A percentile compares a stretch with the other conserved stretches of the same genome.
phyloP scores from a whole-genome alignment of 2,329 filamentous ascomycete species.

The Eutypa lata region DNA sequence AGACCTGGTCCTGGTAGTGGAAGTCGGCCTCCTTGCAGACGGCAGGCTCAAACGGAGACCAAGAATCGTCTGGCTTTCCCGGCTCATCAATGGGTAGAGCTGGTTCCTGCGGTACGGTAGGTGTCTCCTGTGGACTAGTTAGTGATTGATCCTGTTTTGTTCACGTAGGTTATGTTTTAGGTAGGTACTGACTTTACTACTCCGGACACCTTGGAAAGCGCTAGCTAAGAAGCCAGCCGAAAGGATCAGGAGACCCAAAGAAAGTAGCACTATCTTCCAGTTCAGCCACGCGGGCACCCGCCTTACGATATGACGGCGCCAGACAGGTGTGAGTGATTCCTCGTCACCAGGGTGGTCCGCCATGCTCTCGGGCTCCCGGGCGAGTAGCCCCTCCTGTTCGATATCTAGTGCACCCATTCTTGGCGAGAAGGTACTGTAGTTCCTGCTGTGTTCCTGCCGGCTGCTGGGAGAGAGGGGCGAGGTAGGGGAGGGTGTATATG shows the following conservation, averaged over 20 bases:
- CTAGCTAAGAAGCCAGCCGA: constrained; percentile 28
- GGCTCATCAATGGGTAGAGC: constrained; percentile 8
- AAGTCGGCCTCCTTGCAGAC: constrained; percentile 23
- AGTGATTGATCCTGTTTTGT: too few relatives aligned
- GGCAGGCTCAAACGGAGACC: constrained; percentile 14
- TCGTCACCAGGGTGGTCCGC: constrained; percentile 28
- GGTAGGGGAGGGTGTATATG: constrained; percentile 43
- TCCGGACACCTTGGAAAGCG: constrained; percentile 20
- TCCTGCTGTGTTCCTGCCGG: constrained; percentile 18
- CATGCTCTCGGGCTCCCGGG: constrained; percentile 45
- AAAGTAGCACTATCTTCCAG: constrained; percentile 25
- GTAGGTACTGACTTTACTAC: constrained; percentile 17
- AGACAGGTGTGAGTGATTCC: constrained; percentile 17
- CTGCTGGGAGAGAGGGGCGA: constrained; percentile 12
- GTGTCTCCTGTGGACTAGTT: constrained; percentile 15
- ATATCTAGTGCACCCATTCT: constrained; percentile 38
- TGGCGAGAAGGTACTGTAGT: constrained; percentile 43
- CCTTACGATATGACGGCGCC: constrained; percentile 22
- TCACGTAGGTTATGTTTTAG: too few relatives aligned
- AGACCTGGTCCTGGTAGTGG: constrained; percentile 25
- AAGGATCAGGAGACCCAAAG: constrained; percentile 26
- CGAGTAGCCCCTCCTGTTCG: constrained; percentile 43
- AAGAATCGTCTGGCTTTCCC: constrained; percentile 3
- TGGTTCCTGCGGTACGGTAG: constrained; percentile 14
- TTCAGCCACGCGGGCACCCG: constrained; percentile 25